Base-by-base conservation (phyloP, 257 asterid species). In the Petrea volubilis region DNA sequence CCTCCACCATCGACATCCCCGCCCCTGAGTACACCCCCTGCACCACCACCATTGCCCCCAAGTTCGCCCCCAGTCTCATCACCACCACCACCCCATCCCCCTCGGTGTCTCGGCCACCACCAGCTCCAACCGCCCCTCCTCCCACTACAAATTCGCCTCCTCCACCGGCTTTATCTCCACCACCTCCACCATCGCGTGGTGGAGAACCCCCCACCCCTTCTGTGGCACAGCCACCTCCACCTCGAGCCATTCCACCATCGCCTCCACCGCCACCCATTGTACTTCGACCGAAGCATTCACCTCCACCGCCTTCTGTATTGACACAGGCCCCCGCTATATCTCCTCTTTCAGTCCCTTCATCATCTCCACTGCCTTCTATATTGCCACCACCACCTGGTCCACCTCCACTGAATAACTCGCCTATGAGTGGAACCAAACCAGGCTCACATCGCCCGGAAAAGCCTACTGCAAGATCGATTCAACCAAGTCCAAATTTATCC, bases 391-490 rank as follows among this genome's bases (percentile, higher is more conserved):
- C 53, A 44, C 63, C 81, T 60, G 74, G 82, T 31, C 76, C 83
- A 24, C 28, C 83, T 51, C 84, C 84, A 7, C 68, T 46, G 10
- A 69, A 52, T 62, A 81, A 70, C 74, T 31, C 77, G 8, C 43
- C 81, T 8, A 11, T 34, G 24, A 46, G 50, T 53, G 72, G 72
- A 29, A 60, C 43, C 51, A 67, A 70, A 7, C 55, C 71, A 24
- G 52, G 77, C 44, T 41, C 82, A 24, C 58, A 80, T 7, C 38
- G 23, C 60, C 75, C 85, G 14, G 85, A 74, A 71, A 84, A 82
- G 63, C 92, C 90, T 6, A 80, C 84, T 9, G 83, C 88, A 36
- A 68, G 60, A 58, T 70, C 87, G 56, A 77, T 81, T 5, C 72
- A 60, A 28, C 33, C 73, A 70, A 44, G 56, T 67, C 79, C 87